Percentiles rank a stretch among this genome's conserved stretches.
Conservation (phyloP, 179 eudicot species). For the Amaranthus tricolor region DNA sequence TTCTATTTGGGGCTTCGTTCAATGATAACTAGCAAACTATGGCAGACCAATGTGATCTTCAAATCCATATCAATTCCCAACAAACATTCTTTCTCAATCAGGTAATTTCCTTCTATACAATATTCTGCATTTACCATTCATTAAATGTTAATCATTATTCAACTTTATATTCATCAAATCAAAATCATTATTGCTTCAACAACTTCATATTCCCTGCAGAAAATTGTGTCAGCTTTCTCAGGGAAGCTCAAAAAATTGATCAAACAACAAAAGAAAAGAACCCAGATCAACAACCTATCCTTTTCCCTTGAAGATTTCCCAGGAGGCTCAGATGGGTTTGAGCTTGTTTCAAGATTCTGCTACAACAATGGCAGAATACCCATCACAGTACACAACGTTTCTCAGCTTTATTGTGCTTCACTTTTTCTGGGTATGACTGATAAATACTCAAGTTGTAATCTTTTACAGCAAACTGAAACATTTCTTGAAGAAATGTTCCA, state of each 20-base stretch:
- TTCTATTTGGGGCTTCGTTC: slow-evolving; percentile 6
- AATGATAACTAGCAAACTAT: slow-evolving; percentile 36
- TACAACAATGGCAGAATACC: slow-evolving; percentile 50
- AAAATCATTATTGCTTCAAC: neutral
- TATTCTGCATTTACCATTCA: no score
- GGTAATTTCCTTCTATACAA: no score
- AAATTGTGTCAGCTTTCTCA: slow-evolving; percentile 45
- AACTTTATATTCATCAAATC: no score
- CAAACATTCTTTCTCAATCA: slow-evolving; percentile 68
- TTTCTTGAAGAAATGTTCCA: no score
- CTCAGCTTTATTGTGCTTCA: slow-evolving; percentile 59
- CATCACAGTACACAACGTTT: slow-evolving; percentile 48
- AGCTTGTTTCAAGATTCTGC: slow-evolving; percentile 61
- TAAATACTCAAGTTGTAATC: no score
- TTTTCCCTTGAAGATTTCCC: slow-evolving; percentile 50
- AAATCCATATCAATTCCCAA: slow-evolving; percentile 62
- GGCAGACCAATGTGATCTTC: slow-evolving; percentile 57
- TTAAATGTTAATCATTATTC: neutral
- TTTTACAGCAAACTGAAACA: no score
- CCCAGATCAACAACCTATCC: slow-evolving; percentile 31
- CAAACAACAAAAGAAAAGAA: slow-evolving; percentile 42
- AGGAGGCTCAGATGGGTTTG: slow-evolving; percentile 69
- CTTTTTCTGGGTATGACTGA: slow-evolving; percentile 49
- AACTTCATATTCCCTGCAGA: slow-evolving; percentile 44
- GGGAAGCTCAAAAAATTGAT: slow-evolving; percentile 51